Evolutionary conservation across 768 basidiomycete species (phyloP), one percentile per base, ranked within the genome.

Genomic region (Amanita muscaria): DNA sequence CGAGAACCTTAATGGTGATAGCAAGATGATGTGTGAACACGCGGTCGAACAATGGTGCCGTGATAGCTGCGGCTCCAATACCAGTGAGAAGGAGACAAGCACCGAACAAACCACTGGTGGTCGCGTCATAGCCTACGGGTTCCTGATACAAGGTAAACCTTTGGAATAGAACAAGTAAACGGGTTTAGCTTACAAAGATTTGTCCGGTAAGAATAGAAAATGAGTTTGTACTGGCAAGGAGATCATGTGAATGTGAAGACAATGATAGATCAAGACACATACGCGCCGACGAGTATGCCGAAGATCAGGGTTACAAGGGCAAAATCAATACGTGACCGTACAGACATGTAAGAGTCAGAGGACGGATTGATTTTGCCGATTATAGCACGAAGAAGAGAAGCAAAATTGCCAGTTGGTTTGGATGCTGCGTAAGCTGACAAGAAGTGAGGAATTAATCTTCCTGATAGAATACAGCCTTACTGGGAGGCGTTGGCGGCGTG

Each of bases 41-140:
- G 15, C 88, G 78, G 55, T 90, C 88, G 54, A 88, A 82, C 3
- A 89, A 60, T 0, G 88, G 89, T 1, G 88, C 77, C 0, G 80
- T 74, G 39, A 80, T 53, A 23, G 80, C 64, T 0, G 88, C 81
- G 8, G 78, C 73, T 2, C 85, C 59, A 47, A 91, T 74, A 16
- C 89, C 88, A 1, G 80, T 68, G 27, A 88, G 62, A 11, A 88
- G 71, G 27, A 88, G 60, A 25, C 70, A 70, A 8, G 76, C 76
- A 29, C 86, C 83, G 64, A 90, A 64, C 29, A 88, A 66, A 5
- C 88, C 88, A 25, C 79, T 70, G n/a, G 63, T 68, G 46, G 76
- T 70, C 21, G 73, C 63, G 0, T 78, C 74, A 60, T 91, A 91
- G 3, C 88, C 87, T 23, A 69, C 67, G 14, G 88, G 88, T 62